Conservation (phyloP, 2,329 filamentous ascomycete genomes). For the Fusarium veterinarium region DNA sequence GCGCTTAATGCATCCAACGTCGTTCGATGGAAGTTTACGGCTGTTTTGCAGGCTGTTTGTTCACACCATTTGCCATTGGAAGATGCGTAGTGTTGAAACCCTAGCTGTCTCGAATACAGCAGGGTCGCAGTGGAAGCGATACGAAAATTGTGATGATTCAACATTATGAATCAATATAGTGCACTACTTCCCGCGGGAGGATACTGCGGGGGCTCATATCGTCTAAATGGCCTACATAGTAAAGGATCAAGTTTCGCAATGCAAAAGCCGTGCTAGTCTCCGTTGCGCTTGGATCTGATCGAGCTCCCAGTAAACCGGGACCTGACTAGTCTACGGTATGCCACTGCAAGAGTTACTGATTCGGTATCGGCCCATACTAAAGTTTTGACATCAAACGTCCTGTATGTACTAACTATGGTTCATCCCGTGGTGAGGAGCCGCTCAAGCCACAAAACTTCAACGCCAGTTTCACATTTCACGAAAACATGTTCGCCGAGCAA, state of each 20-base stretch:
- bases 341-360: conserved; percentile 5
- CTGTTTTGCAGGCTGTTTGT: neutral
- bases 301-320: neutral
- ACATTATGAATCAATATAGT: neutral
- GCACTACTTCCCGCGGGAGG: neutral
- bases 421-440: conserved; percentile 1
- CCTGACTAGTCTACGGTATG: neutral
- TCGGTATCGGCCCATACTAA: neutral
- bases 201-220: neutral
- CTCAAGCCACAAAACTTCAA: neutral
- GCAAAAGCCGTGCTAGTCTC: neutral
- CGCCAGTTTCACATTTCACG: conserved; percentile 4
- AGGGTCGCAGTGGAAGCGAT: neutral
- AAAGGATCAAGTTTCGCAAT: neutral
- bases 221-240: neutral
- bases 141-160: neutral
- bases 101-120: neutral
- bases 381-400: neutral
- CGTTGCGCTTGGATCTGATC: neutral
- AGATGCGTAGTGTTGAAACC: conserved; percentile 1
- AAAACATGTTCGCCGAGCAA: neutral
- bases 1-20: neutral
- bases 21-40: neutral
- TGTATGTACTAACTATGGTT: neutral
- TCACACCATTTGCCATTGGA: neutral